Base-by-base conservation (phyloP, 345 rosid genomes). In the Diplotaxis tenuifolia region DNA sequence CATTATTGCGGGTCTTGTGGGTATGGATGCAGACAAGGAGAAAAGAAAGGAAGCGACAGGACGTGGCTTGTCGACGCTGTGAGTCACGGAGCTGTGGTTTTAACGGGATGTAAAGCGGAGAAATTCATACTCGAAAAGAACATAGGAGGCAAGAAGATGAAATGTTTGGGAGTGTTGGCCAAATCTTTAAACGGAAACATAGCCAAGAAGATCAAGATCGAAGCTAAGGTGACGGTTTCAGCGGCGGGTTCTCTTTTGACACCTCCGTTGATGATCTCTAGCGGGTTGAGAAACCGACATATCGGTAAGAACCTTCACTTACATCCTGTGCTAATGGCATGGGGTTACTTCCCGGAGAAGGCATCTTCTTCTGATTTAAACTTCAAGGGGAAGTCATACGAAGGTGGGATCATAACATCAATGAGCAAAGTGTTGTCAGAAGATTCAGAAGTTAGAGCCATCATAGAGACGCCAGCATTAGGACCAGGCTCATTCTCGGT, bases 301-400 rank as follows among this genome's bases (percentile, higher is more conserved):
- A 92, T 95, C 15, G 96, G 99, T 1, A 73, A 55, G 36, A 86
- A 92, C 80, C 99, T 92, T 70, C 96, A 80, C 70, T 79, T 92
- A 62, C 99, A 95, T 61, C 96, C 99, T 4, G 96, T 87, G 45
- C 27, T 79, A 47, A 85, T 90, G 96, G 74, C 86, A 0, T 92
- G 99, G 99, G 99, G 97, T 18, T 90, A 92, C 84, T 95, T 95
- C 77, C 97, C 97, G 0, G 88, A 87, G 2, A 84, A 89, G 28
- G 72, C 78, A 80, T n/a, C 62, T 55, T n/a, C 62, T 55, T 55
- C 82, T 9, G 78, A 72, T 54, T 3, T 11, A 11, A 49, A 9
- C 20, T 65, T 85, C 73, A 80, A 78, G 15, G 96, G 96, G 1
- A 89, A 66, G 29, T 25, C 23, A 0, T 76, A 74, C 21, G 86